These are phyloP conservation scores for Skeletonema tropicum DNA, from an alignment of 108 stramenopile species.

Conservation along the genomic window DNA sequence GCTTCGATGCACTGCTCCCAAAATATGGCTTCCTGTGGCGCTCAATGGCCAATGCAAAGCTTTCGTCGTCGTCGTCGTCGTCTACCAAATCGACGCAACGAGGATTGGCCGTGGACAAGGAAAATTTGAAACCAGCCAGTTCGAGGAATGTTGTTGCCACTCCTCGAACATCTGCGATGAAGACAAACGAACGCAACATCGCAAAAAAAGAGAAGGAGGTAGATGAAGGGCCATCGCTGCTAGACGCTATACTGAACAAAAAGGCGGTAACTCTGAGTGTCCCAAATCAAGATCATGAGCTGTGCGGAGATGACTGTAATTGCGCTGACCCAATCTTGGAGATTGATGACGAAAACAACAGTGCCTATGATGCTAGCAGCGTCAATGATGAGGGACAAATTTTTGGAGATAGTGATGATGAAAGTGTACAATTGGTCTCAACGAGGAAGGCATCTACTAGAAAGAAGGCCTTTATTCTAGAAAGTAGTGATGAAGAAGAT, in stretches of 20 bases:
- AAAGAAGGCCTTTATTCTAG: conserved; percentile 7
- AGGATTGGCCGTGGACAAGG: conserved; percentile 1
- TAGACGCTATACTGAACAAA: conserved; percentile 39
- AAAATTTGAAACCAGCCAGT: conserved; percentile 3
- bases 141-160: not conserved
- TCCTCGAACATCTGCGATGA: not conserved
- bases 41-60: conserved; percentile 36
- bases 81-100: not conserved
- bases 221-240: conserved; percentile 23
- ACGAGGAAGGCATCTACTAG: not conserved
- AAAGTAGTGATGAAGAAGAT: conserved; percentile 1
- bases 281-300: conserved; percentile 15
- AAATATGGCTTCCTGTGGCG: conserved; percentile 66
- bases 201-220: not conserved
- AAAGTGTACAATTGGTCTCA: not conserved
- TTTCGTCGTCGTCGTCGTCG: not conserved
- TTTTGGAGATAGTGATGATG: conserved; percentile 18
- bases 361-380: conserved; percentile 16
- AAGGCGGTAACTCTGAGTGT: conserved; percentile 21
- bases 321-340: conserved; percentile 51
- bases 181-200: not conserved
- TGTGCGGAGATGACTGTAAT: conserved; percentile 40
- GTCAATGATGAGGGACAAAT: not conserved
- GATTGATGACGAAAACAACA: conserved; percentile 38
- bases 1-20: conserved; percentile 48